Evolutionary conservation across 805 yeast species (phyloP), one percentile per base, ranked within the genome.

Genomic region (Pachysolen tannophilus): DNA sequence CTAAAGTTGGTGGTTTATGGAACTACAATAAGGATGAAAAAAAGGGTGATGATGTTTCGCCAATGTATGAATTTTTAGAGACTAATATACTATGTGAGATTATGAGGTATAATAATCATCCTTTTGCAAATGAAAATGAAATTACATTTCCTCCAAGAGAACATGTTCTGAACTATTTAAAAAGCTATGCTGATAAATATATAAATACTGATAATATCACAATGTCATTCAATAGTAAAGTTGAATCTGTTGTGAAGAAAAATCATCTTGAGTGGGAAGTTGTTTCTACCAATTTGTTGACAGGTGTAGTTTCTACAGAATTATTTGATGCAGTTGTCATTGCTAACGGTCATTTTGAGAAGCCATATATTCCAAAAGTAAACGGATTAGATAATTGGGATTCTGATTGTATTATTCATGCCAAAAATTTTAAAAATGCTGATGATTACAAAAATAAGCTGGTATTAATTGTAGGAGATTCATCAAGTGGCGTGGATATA

Each of bases 401-500:
- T 21, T 52, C 53, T 1, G 43, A 38, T 0, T 46, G 60, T 1
- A 49, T 69, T 4, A 52, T 64, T 10, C 75, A 69, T 45, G 67
- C 72, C 10, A 69, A 68, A 39, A 67, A 60, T 47, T 69, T 54
- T 43, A 50, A 62, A 26, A 46, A 45, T 21, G 56, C 58, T 4
- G 41, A 43, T 0, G 43, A 47, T 6, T 69, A 52, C 39, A 53
- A 52, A 35, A 57, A 50, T 28, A 49, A 62, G 40, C 57, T 47
- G 7, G 67, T 67, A 7, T 38, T 58, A 17, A 49, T 58, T 17
- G 42, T 58, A 21, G 63, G 63, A 28, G 55, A 78, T 46, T 75
- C 79, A 8, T 81, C 92, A 2, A 76, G 86, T 20, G 95, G 90
- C 19, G 70, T 75, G 14, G 95, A 86, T 49, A 60, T 80, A 26